Conservation (phyloP, 1,284 basidiomycete species). For the Stygiomarasmius scandens region DNA sequence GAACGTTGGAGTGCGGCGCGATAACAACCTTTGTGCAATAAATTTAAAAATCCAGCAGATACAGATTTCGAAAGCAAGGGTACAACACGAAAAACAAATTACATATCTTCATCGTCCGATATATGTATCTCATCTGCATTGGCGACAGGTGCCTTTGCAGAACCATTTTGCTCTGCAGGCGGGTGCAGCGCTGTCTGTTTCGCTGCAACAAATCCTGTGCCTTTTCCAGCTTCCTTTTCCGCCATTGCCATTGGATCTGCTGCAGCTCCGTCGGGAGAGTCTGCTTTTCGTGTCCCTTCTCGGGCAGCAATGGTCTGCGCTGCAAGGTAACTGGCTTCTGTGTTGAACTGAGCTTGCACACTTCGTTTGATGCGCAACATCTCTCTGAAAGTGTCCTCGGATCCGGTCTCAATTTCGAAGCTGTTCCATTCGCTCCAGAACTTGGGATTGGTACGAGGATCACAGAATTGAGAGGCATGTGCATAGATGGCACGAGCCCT, state of each 20-base stretch:
- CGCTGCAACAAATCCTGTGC: slow-evolving; percentile 54
- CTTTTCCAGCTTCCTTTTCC: slow-evolving; percentile 28
- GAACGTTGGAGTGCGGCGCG: slow-evolving; percentile 61
- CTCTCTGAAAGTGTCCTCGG: slow-evolving; percentile 98
- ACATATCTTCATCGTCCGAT: slow-evolving; percentile 75
- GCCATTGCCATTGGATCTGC: slow-evolving; percentile 28
- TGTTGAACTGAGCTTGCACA: slow-evolving; percentile 98
- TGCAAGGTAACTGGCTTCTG: slow-evolving; percentile 87
- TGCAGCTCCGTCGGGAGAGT: slow-evolving; percentile 55
- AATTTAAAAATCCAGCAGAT: neutral
- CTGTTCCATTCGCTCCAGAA: slow-evolving; percentile 98
- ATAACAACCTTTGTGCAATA: slow-evolving; percentile 17
- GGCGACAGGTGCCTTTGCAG: slow-evolving; percentile 31
- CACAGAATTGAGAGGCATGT: slow-evolving; percentile 98
- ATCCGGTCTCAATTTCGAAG: slow-evolving; percentile 97
- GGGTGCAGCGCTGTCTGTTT: slow-evolving; percentile 35
- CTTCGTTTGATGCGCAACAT: slow-evolving; percentile 98
- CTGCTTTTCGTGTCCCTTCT: slow-evolving; percentile 52
- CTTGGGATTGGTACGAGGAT: slow-evolving; percentile 85
- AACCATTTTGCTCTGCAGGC: slow-evolving; percentile 22
- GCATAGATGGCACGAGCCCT: slow-evolving; percentile 95
- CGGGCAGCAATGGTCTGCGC: slow-evolving; percentile 81
- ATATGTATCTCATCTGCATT: slow-evolving; percentile 86
- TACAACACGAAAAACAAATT: slow-evolving; percentile 18
- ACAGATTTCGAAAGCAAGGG: slow-evolving; percentile 16